Evolutionary conservation across 176 grass and related monocot genomes (phyloP).

Genomic region (Musa acuminata): DNA sequence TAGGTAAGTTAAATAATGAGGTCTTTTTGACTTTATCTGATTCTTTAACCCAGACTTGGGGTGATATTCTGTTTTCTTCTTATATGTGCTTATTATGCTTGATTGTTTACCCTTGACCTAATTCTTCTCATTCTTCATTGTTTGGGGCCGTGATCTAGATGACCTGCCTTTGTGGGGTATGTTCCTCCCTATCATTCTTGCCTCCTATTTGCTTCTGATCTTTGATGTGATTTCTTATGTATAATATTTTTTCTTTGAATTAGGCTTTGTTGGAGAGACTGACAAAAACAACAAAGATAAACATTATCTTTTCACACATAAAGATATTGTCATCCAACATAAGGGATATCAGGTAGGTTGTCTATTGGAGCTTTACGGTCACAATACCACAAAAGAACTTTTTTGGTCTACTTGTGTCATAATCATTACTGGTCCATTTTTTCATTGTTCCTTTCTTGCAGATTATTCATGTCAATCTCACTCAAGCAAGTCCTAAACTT

Average conservation of each 20-base stretch:
- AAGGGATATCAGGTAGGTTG: slow-evolving; percentile 66
- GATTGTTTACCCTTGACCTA: slow-evolving; percentile 3
- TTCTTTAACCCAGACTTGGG: neutral
- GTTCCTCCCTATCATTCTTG: slow-evolving; percentile 20
- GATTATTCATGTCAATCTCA: slow-evolving; percentile 80
- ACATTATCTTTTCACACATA: slow-evolving; percentile 83
- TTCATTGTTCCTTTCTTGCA: slow-evolving; percentile 22
- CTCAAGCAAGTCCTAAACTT: slow-evolving; percentile 63
- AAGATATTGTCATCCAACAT: slow-evolving; percentile 67
- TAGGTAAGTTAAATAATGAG: slow-evolving; percentile 35
- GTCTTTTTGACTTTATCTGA: neutral
- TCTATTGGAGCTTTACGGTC: neutral
- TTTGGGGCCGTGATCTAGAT: slow-evolving; percentile 57
- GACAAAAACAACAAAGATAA: slow-evolving; percentile 69
- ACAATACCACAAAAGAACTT: neutral
- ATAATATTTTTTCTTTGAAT: slow-evolving; percentile 17
- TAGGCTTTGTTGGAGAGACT: slow-evolving; percentile 79
- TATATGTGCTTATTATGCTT: neutral
- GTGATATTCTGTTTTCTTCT: neutral
- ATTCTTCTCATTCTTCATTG: slow-evolving; percentile 12
- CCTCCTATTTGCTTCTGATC: slow-evolving; percentile 5
- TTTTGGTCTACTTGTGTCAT: neutral
- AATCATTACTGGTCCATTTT: neutral
- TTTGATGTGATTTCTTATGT: slow-evolving; percentile 21
- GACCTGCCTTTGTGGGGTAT: slow-evolving; percentile 96